Base-by-base conservation (phyloP, 2,329 filamentous ascomycete genomes). In the Ascochyta clinopodiicola region DNA sequence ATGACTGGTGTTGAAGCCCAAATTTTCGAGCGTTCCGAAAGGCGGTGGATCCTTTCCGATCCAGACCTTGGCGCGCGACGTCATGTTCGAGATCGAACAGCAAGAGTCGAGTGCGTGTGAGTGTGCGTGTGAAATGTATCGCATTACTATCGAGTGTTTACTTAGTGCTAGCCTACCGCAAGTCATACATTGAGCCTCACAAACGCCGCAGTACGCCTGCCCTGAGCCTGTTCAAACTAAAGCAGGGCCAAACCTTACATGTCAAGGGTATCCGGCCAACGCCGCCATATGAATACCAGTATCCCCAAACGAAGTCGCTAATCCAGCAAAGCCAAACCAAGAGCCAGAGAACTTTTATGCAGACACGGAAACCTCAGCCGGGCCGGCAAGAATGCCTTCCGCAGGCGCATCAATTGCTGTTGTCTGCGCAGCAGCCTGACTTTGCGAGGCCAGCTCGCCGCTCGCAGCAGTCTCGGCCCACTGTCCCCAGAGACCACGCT, bases 401-500 rank as follows among this genome's bases (percentile, higher is more conserved):
- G 61, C 59, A 37, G 60, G 63, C 12, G 58, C 60, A 25, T 65
- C 62, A 4, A 43, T 32, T 32, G 63, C 68, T 29, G 63, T 57
- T 31, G 54, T 47, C 29, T 63, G 62, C 21, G 67, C 56, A 8
- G 57, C 52, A 40, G 60, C 55, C 47, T 65, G 63, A 19, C 61
- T 46, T 40, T 69, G 62, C 22, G 66, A 64, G 37, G 68, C 61
- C 45, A 70, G 32, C 42, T 67, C 64, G 36, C 67, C 66, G 40
- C 69, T 70, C 1, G 67, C 68, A 52, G 66, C 62, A 42, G 81
- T 82, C 81, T 98, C 95, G 0, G 95, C 95, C 95, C 95, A 99
- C 34, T 89, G 87, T 47, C 94, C 95, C 94, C 95, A 99, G 2
- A 99, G 87, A n/a, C 91, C 94, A 66, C 91, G 86, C 84, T 99